phyloP scores from a whole-genome alignment of 2,329 filamentous ascomycete genomes.

The Paecilomyces sp. region DNA sequence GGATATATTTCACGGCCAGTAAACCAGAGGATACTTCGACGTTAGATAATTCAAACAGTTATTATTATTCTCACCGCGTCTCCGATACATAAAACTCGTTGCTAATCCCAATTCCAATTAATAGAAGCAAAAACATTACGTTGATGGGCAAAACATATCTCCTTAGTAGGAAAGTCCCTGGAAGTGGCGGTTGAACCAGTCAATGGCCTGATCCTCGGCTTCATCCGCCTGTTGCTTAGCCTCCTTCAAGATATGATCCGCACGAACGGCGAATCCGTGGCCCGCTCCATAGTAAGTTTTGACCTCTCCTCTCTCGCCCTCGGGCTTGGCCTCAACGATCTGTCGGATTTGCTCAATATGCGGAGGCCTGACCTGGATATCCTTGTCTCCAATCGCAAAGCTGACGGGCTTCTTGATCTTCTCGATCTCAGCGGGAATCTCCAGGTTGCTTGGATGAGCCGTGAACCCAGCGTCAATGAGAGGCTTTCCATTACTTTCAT shows the following conservation, averaged over 20 bases:
- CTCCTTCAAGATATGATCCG: conserved; percentile 14
- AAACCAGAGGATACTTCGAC: neutral
- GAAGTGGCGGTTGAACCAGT: conserved; percentile 6
- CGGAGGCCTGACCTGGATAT: conserved; percentile 11
- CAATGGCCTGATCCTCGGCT: conserved; percentile 19
- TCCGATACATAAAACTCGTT: neutral
- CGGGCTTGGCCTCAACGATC: conserved; percentile 11
- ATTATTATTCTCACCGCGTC: neutral
- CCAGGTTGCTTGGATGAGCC: conserved; percentile 46
- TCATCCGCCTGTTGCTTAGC: conserved; percentile 15
- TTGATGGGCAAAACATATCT: neutral
- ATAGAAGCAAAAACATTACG: neutral
- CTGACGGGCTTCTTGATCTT: conserved; percentile 15
- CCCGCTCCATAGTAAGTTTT: conserved; percentile 17
- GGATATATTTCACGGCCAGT: neutral
- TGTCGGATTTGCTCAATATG: conserved; percentile 15
- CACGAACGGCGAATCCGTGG: conserved; percentile 22
- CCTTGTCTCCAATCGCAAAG: conserved; percentile 17
- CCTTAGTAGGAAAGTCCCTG: neutral
- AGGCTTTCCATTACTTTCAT: conserved; percentile 12
- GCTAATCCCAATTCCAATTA: neutral
- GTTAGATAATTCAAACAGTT: too few relatives aligned
- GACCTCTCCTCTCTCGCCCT: conserved; percentile 13
- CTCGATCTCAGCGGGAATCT: conserved; percentile 41
- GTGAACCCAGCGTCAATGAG: conserved; percentile 49